phyloP scores from a whole-genome alignment of 2,329 filamentous ascomycete species.

The Salinomyces thailandicus region DNA sequence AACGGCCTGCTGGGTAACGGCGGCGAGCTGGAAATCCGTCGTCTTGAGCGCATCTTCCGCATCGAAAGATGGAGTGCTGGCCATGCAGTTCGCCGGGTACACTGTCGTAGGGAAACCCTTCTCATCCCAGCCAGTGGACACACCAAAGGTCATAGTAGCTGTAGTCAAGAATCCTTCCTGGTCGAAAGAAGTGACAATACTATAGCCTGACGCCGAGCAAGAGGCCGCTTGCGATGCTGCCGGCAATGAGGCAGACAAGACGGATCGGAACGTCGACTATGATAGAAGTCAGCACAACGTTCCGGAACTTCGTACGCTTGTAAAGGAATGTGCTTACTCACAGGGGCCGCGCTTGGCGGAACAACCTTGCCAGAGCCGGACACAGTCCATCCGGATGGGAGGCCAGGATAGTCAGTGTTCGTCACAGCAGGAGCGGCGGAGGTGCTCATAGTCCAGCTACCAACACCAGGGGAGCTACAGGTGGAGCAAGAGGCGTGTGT shows the following conservation, averaged over 20 bases:
- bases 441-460: slow-evolving; percentile 31
- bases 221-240: slow-evolving; percentile 34
- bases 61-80: too few relatives aligned
- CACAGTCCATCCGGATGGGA: slow-evolving; percentile 75
- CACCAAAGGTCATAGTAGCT: slow-evolving; percentile 30
- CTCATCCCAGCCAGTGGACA: slow-evolving; percentile 35
- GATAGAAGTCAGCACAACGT: slow-evolving; percentile 19
- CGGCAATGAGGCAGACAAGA: slow-evolving; percentile 43
- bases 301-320: slow-evolving; percentile 7
- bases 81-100: slow-evolving; percentile 14
- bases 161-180: slow-evolving; percentile 42
- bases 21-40: background rate
- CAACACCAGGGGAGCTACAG: slow-evolving; percentile 11
- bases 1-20: background rate
- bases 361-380: slow-evolving; percentile 69
- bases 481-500: slow-evolving; percentile 36
- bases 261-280: slow-evolving; percentile 42
- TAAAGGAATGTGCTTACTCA: slow-evolving; percentile 43
- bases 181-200: slow-evolving; percentile 38
- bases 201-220: slow-evolving; percentile 33
- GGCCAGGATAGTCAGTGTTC: slow-evolving; percentile 41
- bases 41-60: too few relatives aligned
- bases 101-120: slow-evolving; percentile 36
- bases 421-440: slow-evolving; percentile 30
- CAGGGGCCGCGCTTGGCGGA: slow-evolving; percentile 56